phyloP scores from a whole-genome alignment of 2,329 filamentous ascomycete species.

The Hypoxylon sp. region DNA sequence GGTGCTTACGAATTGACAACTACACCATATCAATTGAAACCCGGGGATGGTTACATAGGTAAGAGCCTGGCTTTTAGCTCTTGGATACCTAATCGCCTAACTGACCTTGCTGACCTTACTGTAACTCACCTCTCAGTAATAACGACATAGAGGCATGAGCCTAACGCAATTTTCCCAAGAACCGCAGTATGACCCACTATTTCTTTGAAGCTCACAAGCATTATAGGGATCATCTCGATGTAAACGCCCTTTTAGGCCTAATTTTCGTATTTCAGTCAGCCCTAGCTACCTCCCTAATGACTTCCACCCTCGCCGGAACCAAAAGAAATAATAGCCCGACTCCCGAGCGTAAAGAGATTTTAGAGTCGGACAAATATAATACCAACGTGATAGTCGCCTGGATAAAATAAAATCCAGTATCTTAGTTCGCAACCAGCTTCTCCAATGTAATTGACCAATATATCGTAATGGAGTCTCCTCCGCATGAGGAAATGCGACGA shows the following conservation, averaged over 20 bases:
- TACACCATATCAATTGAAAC: constrained; percentile 7
- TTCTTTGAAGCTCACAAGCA: background rate
- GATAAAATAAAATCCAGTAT: too few relatives aligned
- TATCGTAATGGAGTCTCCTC: constrained; percentile 27
- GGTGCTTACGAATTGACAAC: constrained; percentile 13
- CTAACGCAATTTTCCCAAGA: background rate
- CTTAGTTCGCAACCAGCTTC: background rate
- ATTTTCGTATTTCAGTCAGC: background rate
- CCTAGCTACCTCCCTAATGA: background rate
- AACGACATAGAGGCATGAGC: background rate
- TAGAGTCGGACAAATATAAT: background rate
- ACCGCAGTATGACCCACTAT: background rate
- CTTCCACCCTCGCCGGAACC: background rate
- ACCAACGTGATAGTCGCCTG: too few relatives aligned
- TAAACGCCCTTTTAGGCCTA: background rate
- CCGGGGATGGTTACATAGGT: too few relatives aligned
- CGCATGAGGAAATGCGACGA: constrained; percentile 21
- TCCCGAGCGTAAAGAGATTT: background rate
- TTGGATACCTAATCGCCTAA: background rate
- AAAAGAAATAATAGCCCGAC: background rate
- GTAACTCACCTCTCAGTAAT: background rate
- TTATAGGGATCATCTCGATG: background rate
- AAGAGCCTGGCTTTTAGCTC: background rate
- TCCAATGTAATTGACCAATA: constrained; percentile 25
- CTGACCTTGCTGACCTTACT: too few relatives aligned